These are phyloP conservation scores for Sorghum bicolor DNA, from an alignment of 176 grass and related monocot species.

Conservation along the genomic window Sorghum_bicolor_NCBIv3 NC_012875.2:3814001-3814500, in stretches of 20 bases:
- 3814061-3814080: neutral
- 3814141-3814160: neutral
- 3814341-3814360: neutral
- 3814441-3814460: neutral
- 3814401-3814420: neutral
- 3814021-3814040: neutral
- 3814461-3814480: neutral
- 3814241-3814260: neutral
- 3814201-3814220: neutral
- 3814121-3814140: neutral
- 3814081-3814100: neutral
- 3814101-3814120: neutral
- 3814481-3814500: neutral
- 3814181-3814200: neutral
- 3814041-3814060: neutral
- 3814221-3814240: neutral
- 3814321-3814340: neutral
- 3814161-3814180: neutral
- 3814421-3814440: neutral
- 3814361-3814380: neutral
- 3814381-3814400: neutral
- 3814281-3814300: neutral
- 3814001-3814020: neutral
- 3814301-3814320: neutral
- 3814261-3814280: neutral